Evolutionary conservation across 805 yeast species (phyloP).

Genomic region (Priceomyces medius): DNA sequence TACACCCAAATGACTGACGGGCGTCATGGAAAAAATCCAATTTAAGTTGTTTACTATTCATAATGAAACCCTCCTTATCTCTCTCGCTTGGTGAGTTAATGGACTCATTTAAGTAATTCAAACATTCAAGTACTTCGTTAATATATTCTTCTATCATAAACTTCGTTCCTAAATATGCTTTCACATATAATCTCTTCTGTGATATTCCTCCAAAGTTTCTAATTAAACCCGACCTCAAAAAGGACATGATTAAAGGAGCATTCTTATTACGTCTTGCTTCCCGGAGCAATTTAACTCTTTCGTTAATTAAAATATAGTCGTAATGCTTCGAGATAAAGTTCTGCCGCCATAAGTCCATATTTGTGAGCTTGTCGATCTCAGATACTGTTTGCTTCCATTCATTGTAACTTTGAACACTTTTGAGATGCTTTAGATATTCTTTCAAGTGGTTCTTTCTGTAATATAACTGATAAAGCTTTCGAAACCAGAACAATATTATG

Average conservation of each 20-base stretch:
- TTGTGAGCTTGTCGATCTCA: constrained; percentile 49
- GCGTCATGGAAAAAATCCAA: constrained; percentile 82
- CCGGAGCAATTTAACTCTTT: constrained; percentile 60
- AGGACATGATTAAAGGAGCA: constrained; percentile 55
- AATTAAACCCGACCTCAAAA: constrained; percentile 77
- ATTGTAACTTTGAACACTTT: constrained; percentile 54
- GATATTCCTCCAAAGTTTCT: constrained; percentile 92
- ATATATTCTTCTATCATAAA: constrained; percentile 83
- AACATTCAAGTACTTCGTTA: constrained; percentile 66
- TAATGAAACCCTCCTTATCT: constrained; percentile 32
- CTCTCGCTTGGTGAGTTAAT: constrained; percentile 25
- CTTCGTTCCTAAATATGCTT: constrained; percentile 87
- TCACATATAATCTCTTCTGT: constrained; percentile 71
- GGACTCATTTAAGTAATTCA: constrained; percentile 57
- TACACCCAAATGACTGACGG: constrained; percentile 82
- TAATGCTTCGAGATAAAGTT: constrained; percentile 78
- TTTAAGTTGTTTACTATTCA: constrained; percentile 56
- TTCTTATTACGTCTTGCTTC: constrained; percentile 63
- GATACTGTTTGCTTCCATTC: constrained; percentile 65
- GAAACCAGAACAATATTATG: constrained; percentile 47
- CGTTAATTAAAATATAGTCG: constrained; percentile 80
- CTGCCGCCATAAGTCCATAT: constrained; percentile 64
- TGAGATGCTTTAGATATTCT: constrained; percentile 48
- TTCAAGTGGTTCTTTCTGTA: constrained; percentile 44
- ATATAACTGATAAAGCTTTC: constrained; percentile 33